Evolutionary conservation across 176 grass and related monocot genomes (phyloP), one percentile per base, ranked within the genome.

Genomic region (Leersia perrieri): DNA sequence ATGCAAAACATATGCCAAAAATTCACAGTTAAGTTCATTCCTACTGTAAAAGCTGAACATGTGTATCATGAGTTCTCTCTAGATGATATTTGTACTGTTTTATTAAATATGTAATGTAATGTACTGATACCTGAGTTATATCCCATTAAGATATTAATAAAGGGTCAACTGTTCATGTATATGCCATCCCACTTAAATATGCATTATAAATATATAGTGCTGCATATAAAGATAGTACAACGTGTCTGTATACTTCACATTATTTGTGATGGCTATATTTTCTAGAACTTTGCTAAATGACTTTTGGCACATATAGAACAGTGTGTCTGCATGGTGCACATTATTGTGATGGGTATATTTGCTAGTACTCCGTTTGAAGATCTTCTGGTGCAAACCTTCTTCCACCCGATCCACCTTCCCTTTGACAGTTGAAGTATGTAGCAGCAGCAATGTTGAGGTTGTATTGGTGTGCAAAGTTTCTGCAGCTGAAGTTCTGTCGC

Each of bases 391-490:
- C 72, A 57, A 93, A 90, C 75, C 89, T 86, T 65, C 91, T 66
- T 76, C 94, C 94, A 8, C 89, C 91, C 0, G 79, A 87, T 33
- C 94, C 90, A 29, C 73, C 80, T 72, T 94, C 94, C 84, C 89
- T 83, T 85, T 94, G 94, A 83, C 89, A 97, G 49, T 91, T 91
- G 84, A 91, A 97, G 69, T 93, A 91, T 76, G 81, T 79, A 30
- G 84, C 88, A n/a, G 81, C 70, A 1, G 76, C 89, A 13, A 82
- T 66, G n/a, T 68, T 88, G 26, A 94, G 94, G 34, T 97, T 88
- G 63, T 97, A 47, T 57, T 91, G 81, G 3, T 32, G 68, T 45
- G 87, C 86, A 34, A 94, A 91, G 60, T 11, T 85, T 55, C 73
- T 89, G 77, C 83, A 83, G 63, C 40, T 88, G 81, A 97, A 93